These are phyloP conservation scores for Castanea mollissima DNA, from an alignment of 306 rosid genomes.

Conservation along the genomic window DNA sequence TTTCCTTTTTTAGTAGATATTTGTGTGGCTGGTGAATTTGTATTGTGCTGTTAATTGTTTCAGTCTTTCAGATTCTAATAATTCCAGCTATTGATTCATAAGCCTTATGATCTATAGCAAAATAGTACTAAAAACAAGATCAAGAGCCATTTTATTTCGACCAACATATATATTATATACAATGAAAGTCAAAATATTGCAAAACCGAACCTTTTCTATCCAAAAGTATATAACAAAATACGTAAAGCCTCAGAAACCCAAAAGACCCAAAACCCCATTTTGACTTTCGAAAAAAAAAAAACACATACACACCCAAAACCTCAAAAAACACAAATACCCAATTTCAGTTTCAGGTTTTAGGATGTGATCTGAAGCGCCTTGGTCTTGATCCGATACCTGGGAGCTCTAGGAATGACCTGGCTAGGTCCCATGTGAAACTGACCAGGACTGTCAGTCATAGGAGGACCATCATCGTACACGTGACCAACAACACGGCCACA, in stretches of 20 bases:
- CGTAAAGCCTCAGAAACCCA: neutral
- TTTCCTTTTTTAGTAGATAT: too few species aligned
- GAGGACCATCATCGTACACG: constrained; percentile 84
- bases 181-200: too few species aligned
- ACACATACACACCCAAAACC: neutral
- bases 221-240: neutral
- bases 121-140: neutral
- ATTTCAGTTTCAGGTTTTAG: constrained; percentile 15
- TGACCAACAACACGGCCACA: constrained; percentile 61
- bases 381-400: constrained; percentile 70
- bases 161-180: too few species aligned
- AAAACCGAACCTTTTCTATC: too few species aligned
- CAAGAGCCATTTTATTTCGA: too few species aligned
- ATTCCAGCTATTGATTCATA: neutral
- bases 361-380: constrained; percentile 68
- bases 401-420: constrained; percentile 83
- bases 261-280: neutral
- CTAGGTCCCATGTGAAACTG: constrained; percentile 90
- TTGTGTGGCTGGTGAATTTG: too few species aligned
- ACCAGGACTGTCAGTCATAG: constrained; percentile 61
- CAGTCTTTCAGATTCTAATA: too few species aligned
- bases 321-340: neutral
- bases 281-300: neutral
- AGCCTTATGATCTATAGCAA: neutral
- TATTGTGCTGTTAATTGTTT: too few species aligned